Evolutionary conservation across 1,284 basidiomycete genomes (phyloP), one percentile per base, ranked within the genome.

Genomic region (Fereydounia khargensis): DNA sequence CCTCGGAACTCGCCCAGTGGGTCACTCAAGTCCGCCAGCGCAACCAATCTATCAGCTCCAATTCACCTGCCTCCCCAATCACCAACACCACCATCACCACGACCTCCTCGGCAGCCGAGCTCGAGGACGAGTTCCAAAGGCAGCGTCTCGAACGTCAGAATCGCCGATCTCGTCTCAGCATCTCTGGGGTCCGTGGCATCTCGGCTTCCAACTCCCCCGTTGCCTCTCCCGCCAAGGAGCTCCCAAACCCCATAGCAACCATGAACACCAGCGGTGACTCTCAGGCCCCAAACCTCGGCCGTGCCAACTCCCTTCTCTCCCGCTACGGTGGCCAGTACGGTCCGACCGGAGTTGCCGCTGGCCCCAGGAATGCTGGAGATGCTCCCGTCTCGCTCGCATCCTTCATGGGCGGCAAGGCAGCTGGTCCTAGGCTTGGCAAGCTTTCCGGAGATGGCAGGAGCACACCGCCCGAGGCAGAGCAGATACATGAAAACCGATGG

Each of bases 341-440:
- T 14, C 72, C 72, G n/a, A 74, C 72, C 2, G 72, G 72, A 8
- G 49, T 55, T 39, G 70, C 70, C 1, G 44, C 54, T 0, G 63
- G 58, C 2, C 58, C 58, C 1, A 46, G 48, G 9, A 52, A 42
- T 0, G 31, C 53, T 9, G 39, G 34, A 9, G 56, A 53, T 19
- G 47, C 53, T 20, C 67, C 70, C 5, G 61, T 65, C 24, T 75
- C 73, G 13, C 68, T 75, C 13, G 69, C 69, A 36, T 51, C 60
- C 34, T 75, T 75, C 27, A 75, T 75, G 53, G 73, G 73, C 23
- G 73, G 73, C 22, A 70, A 51, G 35, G 60, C 69, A n/a, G 44
- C 64, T 1, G 65, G 69, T 20, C 68, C 73, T 3, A 60, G 71
- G 14, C 58, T 75, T 6, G 71, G 71, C 16, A 68, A 71, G 41